Evolutionary conservation across 495 filamentous ascomycete genomes (phyloP).

Genomic region (Melanomma pulvis-pyrius): DNA sequence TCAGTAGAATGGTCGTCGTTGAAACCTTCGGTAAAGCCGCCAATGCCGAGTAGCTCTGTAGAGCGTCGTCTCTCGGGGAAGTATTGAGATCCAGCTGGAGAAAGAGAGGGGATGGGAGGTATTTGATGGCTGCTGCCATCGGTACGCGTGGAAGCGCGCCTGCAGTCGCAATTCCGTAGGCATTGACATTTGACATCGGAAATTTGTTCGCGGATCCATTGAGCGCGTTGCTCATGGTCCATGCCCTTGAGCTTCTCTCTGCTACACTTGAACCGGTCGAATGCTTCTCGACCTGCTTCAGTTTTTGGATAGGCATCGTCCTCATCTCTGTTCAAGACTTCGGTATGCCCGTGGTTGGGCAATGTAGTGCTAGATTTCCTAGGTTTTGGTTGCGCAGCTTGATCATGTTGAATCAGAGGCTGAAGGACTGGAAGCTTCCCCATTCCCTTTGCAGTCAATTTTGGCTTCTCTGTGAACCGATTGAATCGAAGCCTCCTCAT

Average conservation of each 20-base stretch:
- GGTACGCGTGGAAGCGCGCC: neutral
- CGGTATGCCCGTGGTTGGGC: neutral
- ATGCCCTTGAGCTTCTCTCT: conserved; percentile 10
- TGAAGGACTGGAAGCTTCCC: conserved; percentile 3
- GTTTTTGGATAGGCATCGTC: neutral
- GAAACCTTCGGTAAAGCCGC: neutral
- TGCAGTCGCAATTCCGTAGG: neutral
- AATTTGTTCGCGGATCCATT: conserved; percentile 12
- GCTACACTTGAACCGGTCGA: neutral
- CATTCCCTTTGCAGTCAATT: neutral
- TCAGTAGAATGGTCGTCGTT: neutral
- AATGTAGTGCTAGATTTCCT: neutral
- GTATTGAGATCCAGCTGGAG: neutral
- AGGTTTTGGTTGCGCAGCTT: neutral
- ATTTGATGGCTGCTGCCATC: neutral
- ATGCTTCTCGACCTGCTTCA: neutral
- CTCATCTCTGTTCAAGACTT: neutral
- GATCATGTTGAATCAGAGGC: neutral
- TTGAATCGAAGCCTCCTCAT: neutral
- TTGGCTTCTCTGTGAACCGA: neutral
- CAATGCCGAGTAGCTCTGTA: neutral
- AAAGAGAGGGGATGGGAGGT: neutral
- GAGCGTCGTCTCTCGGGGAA: neutral
- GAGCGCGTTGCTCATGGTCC: neutral
- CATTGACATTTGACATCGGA: conserved; percentile 1